Conservation (phyloP, 805 yeast genomes). For the Myxozyma vanderwaltii region DNA sequence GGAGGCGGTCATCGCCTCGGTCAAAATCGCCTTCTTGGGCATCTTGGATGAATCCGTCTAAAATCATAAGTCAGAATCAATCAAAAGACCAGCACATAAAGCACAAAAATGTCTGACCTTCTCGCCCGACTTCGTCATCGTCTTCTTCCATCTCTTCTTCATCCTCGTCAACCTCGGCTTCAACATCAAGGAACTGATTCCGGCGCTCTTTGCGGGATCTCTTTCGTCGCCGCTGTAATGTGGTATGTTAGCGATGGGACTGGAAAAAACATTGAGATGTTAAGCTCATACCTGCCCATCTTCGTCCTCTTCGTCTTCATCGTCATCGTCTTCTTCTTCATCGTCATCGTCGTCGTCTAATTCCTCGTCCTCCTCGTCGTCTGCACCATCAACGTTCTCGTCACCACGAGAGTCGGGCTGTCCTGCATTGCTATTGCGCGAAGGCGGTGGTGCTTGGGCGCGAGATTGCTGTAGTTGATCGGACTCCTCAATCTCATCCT, state of each 20-base stretch:
- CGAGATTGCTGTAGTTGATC: neutral
- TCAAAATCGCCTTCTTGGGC: constrained; percentile 57
- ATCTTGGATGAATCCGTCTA: constrained; percentile 58
- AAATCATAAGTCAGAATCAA: neutral
- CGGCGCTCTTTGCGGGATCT: constrained; percentile 51
- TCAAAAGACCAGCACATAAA: constrained; percentile 40
- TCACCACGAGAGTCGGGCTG: constrained; percentile 22
- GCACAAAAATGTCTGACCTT: constrained; percentile 59
- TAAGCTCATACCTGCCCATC: constrained; percentile 64
- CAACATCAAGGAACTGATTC: constrained; percentile 94
- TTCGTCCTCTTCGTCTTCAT: constrained; percentile 94
- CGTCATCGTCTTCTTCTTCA: constrained; percentile 92
- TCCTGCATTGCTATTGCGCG: constrained; percentile 18
- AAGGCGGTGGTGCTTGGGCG: constrained; percentile 1
- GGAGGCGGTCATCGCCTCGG: constrained; percentile 70
- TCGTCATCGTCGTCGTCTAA: constrained; percentile 98
- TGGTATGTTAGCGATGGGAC: neutral
- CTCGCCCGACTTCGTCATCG: constrained; percentile 87
- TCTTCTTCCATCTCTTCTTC: constrained; percentile 93
- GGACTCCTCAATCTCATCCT: constrained; percentile 22
- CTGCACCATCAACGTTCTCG: constrained; percentile 41
- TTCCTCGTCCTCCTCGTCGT: constrained; percentile 94
- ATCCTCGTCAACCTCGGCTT: constrained; percentile 98
- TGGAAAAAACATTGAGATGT: constrained; percentile 49
- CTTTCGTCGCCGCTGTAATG: constrained; percentile 37